Base-by-base conservation (phyloP, 305 asterid species). In the Petunia hybrid region DNA sequence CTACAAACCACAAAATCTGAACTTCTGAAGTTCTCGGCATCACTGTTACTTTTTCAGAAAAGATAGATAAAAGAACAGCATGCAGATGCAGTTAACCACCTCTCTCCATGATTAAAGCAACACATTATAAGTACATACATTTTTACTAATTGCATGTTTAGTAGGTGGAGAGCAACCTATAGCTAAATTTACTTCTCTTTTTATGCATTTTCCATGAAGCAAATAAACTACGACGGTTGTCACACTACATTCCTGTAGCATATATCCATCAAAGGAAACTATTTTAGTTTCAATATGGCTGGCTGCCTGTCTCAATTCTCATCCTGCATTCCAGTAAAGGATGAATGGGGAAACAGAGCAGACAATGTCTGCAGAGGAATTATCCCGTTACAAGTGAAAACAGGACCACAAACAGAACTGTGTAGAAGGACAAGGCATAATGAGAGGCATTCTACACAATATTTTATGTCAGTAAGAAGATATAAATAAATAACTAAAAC, bases 141-240 rank as follows among this genome's bases (percentile, higher is more conserved):
- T 64, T 64, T 36, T 64, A 64, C 69, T 64, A 64, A 64, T 64
- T 39, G 45, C 22, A 36, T 36, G 70, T 64, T 38, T 65, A 13
- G 46, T 5, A 38, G 9, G 8, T 22, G 2, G 16, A 65, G 9
- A 6, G 46, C 22, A 38, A 39, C 46, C 70, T 65, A 8, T 65
- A 39, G 46, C 71, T 38, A 12, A 4, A 36, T 42, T 63, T 61
- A 9, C 31, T 60, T 62, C 5, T 9, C 68, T 62, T 41, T 10
- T 62, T 4, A 13, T 48, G 10, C 56, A 48, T 13, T 48, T 48
- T 1, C 56, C 56, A 48, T 13, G 13, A 48, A 48, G 14, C 14
- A 48, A 48, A 48, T 48, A 48, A 48, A 48, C 31, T 22, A 22
- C 0, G 31, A 64, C 31, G 39, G 39, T 45, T 64, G 9, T 38